Base-by-base conservation (phyloP, 164 flowering plant genomes). In the Berberis vulgaris region DNA sequence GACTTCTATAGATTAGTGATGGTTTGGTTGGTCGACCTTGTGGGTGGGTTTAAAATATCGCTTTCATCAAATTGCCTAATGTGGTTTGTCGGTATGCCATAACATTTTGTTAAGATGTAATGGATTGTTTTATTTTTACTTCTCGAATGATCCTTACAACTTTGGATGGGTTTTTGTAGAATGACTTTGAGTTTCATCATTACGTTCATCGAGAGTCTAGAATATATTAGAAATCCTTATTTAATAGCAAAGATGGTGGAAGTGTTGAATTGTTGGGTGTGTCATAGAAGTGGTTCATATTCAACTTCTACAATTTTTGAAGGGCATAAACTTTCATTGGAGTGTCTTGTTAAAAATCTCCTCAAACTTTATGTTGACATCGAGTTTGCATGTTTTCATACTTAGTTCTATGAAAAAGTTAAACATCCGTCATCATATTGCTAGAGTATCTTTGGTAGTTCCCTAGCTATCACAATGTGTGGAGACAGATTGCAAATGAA, bases 321-420 rank as follows among this genome's bases (percentile, higher is more conserved):
- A 76, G 97, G 97, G 62, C 96, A 95, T 74, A 86, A 76, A 61
- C 70, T 95, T 11, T 82, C 97, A 60, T 85, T 88, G 1, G 79
- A 91, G 63, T 83, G 88, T 80, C 91, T 95, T 63, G 99, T 95
- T 57, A 80, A 79, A 72, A 95, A 91, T 80, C 97, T 95, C 72
- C 72, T 95, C 75, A 91, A 91, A 81, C 94, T 91, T 58, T 95
- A 95, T 80, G 99, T 95, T 71, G 99, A 95, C 74, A 95, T 95
- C 65, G 99, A 95, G 79, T 95, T 95, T 76, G 91, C 99, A 8
- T 97, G 99, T 67, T 89, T 97, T 64, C 97, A 91, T 73, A 95
- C 99, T 55, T 92, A 95, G 99, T 95, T 95, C 70, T 95, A 95
- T 71, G 99, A 26, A 95, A 81, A 95, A 95, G 79, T 95, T 95